Base-by-base conservation (phyloP, 768 basidiomycete species). In the Psilocybe azurescens region DNA sequence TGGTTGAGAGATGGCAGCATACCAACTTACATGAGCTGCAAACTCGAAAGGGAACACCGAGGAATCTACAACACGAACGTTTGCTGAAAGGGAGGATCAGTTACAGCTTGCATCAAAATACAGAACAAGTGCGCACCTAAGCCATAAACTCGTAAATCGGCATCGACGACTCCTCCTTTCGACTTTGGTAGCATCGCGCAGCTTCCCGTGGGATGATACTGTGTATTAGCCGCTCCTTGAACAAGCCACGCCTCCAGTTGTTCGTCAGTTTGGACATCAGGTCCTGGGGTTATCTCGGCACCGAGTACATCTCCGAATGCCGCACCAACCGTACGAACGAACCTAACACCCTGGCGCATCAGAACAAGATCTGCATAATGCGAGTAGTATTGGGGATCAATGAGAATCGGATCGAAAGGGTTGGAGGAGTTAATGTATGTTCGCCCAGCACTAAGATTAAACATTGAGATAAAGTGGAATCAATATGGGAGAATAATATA, bases 341-440 rank as follows among this genome's bases (percentile, higher is more conserved):
- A 79, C 71, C 86, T 87, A 58, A 88, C 73, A 36, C 85, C 89
- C 72, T 87, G 82, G 50, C 87, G 83, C 58, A 89, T 71, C 36
- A 85, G 72, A 8, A 72, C 66, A 36, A 79, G 60, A 69, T 88
- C 85, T 24, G 83, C 83, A 5, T 78, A 72, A 68, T 88, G 83
- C 5, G 82, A 77, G 56, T 89, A 82, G 74, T 90, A 91, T 61
- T 81, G 74, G 4, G 90, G 90, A 72, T 91, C 86, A 69, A 91
- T 86, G 49, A 81, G 70, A 4, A 88, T 87, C 24, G 76, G 67
- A 59, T 85, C 83, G 73, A 91, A 92, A 1, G 86, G 76, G 59
- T 84, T 81, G 16, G 80, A 76, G 3, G 85, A 83, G 69, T 80
- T 87, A 75, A 91, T 86, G 60, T 83, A 83, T 30, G 90, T 69